These are phyloP conservation scores for Bipolaris victoriae DNA, from an alignment of 2,329 filamentous ascomycete genomes.

Conservation along the genomic window DNA sequence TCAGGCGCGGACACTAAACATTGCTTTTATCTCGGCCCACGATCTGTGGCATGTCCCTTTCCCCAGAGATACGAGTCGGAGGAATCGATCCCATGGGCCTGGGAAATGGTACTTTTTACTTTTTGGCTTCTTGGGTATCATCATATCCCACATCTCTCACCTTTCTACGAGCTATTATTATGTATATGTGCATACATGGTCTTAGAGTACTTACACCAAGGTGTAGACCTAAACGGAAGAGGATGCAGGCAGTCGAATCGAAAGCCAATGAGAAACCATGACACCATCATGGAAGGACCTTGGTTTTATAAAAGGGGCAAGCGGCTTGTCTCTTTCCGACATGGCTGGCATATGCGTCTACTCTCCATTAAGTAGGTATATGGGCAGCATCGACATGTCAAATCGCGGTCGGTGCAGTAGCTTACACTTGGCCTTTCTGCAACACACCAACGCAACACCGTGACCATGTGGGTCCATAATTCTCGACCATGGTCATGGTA, in stretches of 20 bases:
- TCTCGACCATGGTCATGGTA: not conserved
- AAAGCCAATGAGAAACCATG: too few species aligned
- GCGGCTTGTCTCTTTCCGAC: too few species aligned
- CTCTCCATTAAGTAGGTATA: too few species aligned
- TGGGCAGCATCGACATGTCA: not conserved
- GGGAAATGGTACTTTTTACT: constrained; percentile 10
- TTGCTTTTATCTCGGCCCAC: constrained; percentile 1
- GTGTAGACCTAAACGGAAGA: not conserved
- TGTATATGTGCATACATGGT: not conserved
- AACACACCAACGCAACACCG: not conserved
- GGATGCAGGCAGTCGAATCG: not conserved
- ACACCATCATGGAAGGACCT: too few species aligned
- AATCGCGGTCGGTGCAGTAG: not conserved
- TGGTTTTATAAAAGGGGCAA: too few species aligned
- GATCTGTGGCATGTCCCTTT: constrained; percentile 3
- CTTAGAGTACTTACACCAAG: too few species aligned
- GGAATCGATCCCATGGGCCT: not conserved
- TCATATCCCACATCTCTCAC: not conserved
- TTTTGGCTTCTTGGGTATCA: constrained; percentile 3
- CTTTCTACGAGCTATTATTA: not conserved
- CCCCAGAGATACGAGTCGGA: constrained; percentile 4
- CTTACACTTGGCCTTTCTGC: not conserved
- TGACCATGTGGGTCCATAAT: not conserved
- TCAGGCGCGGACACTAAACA: constrained; percentile 4
- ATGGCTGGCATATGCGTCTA: too few species aligned